Conservation (phyloP, 2,329 filamentous ascomycete species). For the Venturia asperata region DNA sequence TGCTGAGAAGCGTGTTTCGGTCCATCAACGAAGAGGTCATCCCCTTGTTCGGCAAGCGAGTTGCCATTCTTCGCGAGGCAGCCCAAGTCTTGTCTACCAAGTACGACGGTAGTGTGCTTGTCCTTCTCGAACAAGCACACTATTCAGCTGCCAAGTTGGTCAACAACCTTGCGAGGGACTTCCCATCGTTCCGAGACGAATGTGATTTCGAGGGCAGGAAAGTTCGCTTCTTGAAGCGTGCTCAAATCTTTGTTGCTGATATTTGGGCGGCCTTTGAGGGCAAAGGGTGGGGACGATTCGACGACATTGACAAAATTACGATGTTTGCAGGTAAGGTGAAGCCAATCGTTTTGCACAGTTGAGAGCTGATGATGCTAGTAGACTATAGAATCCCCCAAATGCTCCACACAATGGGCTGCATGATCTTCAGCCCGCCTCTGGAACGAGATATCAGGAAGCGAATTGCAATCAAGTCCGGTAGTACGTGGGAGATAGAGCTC, state of each 20-base stretch:
- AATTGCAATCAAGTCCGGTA: slow-evolving; percentile 61
- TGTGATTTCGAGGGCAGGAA: slow-evolving; percentile 63
- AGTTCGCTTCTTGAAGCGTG: slow-evolving; percentile 83
- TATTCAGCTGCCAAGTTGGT: slow-evolving; percentile 78
- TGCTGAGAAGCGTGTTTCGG: slow-evolving; percentile 71
- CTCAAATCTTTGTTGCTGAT: slow-evolving; percentile 93
- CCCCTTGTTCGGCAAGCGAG: slow-evolving; percentile 70
- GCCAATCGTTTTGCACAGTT: slow-evolving; percentile 16
- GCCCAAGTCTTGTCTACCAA: slow-evolving; percentile 72
- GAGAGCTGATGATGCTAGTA: slow-evolving; percentile 24
- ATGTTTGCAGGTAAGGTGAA: slow-evolving; percentile 69
- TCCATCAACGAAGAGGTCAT: slow-evolving; percentile 82
- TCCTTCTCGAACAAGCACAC: slow-evolving; percentile 66
- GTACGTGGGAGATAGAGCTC: slow-evolving; percentile 77
- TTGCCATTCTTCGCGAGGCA: slow-evolving; percentile 75
- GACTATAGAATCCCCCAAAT: slow-evolving; percentile 97
- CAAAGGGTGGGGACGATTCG: slow-evolving; percentile 68
- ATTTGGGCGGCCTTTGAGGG: slow-evolving; percentile 94
- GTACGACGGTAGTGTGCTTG: slow-evolving; percentile 66
- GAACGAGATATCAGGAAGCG: slow-evolving; percentile 61
- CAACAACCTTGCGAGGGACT: slow-evolving; percentile 74
- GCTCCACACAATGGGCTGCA: slow-evolving; percentile 70
- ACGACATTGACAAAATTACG: slow-evolving; percentile 90
- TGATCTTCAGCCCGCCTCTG: slow-evolving; percentile 76
- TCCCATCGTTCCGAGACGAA: slow-evolving; percentile 81